These are phyloP conservation scores for Raffaelea deltoideospora DNA, from an alignment of 2,329 filamentous ascomycete species.

Conservation along the genomic window DNA sequence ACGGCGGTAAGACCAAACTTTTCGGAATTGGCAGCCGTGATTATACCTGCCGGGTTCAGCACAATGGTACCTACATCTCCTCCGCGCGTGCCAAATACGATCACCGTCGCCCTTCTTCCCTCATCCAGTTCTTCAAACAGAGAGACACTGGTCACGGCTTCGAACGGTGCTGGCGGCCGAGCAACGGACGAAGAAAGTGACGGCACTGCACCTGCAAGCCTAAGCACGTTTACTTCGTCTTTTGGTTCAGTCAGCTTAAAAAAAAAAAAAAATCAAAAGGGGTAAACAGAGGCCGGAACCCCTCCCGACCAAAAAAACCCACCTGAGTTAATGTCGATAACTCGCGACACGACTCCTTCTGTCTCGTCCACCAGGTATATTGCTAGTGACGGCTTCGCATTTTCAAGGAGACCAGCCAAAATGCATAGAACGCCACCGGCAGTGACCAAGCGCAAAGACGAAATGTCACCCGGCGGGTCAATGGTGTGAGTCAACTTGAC, in stretches of 20 bases:
- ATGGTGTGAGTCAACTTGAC: slow-evolving; percentile 17
- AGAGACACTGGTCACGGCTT: slow-evolving; percentile 28
- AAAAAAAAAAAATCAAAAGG: no score
- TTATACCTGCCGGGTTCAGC: slow-evolving; percentile 9
- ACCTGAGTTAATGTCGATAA: slow-evolving; percentile 12
- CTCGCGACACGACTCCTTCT: neutral
- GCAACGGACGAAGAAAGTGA: no score
- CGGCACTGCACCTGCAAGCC: no score
- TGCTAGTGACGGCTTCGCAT: slow-evolving; percentile 18
- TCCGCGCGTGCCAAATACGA: slow-evolving; percentile 33
- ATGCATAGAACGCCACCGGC: slow-evolving; percentile 14
- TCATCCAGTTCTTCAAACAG: no score
- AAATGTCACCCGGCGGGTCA: slow-evolving; percentile 30
- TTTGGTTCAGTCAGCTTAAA: no score
- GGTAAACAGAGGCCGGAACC: no score
- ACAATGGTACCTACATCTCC: slow-evolving; percentile 31
- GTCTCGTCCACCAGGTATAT: slow-evolving; percentile 11
- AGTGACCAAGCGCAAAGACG: slow-evolving; percentile 25
- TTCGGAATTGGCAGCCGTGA: slow-evolving; percentile 11
- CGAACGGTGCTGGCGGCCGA: no score
- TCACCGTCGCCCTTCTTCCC: no score
- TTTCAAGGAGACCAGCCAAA: slow-evolving; percentile 19
- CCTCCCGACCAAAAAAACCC: slow-evolving; percentile 3
- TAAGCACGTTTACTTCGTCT: no score
- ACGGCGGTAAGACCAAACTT: slow-evolving; percentile 13